Conservation (phyloP, 257 asterid species). For the Solanum etuberosum region DNA sequence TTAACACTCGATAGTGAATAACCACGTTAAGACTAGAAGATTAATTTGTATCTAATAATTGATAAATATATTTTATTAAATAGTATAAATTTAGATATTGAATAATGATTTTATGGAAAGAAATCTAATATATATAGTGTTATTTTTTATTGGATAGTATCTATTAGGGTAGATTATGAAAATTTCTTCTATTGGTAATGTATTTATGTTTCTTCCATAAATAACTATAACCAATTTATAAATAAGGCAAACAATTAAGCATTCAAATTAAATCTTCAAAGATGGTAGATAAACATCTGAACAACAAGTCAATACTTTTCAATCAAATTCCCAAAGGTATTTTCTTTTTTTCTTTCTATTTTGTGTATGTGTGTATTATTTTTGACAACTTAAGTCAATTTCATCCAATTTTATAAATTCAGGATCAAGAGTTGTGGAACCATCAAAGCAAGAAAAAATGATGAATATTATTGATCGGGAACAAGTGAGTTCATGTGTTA, state of each 20-base stretch:
- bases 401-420: no score
- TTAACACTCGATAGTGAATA: no score
- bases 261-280: not conserved
- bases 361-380: not conserved
- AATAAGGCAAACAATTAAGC: not conserved
- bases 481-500: not conserved
- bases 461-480: not conserved
- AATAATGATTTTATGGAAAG: no score
- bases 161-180: not conserved
- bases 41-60: no score
- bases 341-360: no score
- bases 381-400: not conserved
- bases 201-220: not conserved
- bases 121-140: no score
- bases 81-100: no score
- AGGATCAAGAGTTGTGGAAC: not conserved
- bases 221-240: not conserved
- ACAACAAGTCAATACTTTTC: not conserved
- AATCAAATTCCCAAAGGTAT: not conserved
- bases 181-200: not conserved
- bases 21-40: no score
- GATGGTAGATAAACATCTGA: not conserved
- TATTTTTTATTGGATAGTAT: not conserved
- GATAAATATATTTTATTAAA: no score
- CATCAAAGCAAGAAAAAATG: not conserved